phyloP scores from a whole-genome alignment of 2,329 filamentous ascomycete genomes.

The Sporothrix euskadiensis region DNA sequence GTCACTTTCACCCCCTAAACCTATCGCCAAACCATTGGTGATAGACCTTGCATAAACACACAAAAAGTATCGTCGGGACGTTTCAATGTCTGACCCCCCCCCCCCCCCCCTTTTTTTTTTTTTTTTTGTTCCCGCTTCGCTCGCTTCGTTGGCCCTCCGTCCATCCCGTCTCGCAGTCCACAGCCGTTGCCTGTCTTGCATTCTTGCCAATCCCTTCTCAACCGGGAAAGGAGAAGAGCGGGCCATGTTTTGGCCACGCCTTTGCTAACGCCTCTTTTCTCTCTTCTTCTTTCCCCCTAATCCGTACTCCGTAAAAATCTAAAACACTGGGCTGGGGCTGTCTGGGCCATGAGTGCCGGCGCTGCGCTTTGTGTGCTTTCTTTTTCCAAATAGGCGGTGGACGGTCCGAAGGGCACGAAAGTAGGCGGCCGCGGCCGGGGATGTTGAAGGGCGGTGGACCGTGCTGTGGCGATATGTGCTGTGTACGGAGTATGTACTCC shows the following conservation, averaged over 20 bases:
- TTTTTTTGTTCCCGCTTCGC: not conserved
- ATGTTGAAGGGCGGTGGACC: too few species aligned
- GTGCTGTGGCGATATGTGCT: not conserved
- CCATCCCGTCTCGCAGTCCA: not conserved
- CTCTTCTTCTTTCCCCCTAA: not conserved
- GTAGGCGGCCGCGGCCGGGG: not conserved
- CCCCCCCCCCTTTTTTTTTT: too few species aligned
- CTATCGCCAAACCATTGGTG: not conserved
- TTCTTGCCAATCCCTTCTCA: constrained; percentile 2
- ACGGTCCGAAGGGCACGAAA: not conserved
- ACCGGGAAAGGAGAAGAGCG: not conserved
- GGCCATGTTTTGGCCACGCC: not conserved
- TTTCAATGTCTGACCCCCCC: not conserved
- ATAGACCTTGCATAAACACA: not conserved
- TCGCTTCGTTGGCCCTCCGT: not conserved
- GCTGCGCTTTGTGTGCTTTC: constrained; percentile 6
- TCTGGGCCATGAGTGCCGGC: not conserved
- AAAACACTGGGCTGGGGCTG: not conserved
- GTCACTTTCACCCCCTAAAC: not conserved
- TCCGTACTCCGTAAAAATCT: not conserved
- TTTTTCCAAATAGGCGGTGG: constrained; percentile 9
- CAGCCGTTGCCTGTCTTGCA: not conserved
- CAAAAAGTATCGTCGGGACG: not conserved
- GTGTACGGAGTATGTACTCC: too few species aligned
- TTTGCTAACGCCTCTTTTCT: not conserved